Base-by-base conservation (phyloP, 768 basidiomycete genomes). In the Phanerochaete sordida region DNA sequence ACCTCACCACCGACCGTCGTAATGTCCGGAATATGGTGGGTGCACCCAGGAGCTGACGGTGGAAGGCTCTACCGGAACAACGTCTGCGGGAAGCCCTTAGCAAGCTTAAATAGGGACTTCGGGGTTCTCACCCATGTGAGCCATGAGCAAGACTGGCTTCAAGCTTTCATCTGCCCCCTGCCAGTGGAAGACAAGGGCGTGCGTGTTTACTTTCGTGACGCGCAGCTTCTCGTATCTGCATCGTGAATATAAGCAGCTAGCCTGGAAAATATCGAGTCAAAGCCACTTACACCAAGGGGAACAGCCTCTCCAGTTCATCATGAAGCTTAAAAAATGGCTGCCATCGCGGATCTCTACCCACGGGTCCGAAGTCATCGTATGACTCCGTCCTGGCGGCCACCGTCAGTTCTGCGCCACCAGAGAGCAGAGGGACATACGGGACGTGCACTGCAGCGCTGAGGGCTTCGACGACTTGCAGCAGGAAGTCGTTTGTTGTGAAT, bases 121-220 rank as follows among this genome's bases (percentile, higher is more conserved):
- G 28, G 53, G n/a, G 27, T 24, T 0, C 71, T 27, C 44, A 82
- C 86, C 87, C 76, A 88, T 85, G 67, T 89, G 87, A 1, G 81
- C 86, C n/a, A 82, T 79, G 37, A 89, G 70, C 15, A 93, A 74
- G 13, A 91, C 64, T 0, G 91, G 91, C 68, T 90, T 88, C n/a
- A 89, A 75, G 0, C 76, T 72, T 12, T 69, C 58, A 63, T 90
- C 79, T 2, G 81, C 78, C 1, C 90, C 91, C 54, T 79, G 74
- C 90, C 90, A 92, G 50, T 84, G 81, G 68, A 83, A 89, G 6
- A 90, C 70, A 19, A 92, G 77, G 0, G 83, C 91, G 65, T 88
- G 89, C 0, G 84, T 88, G 70, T 92, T 91, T 65, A 94, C 83
- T 64, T 84, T 86, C 12, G 84, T 85, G 59, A 88, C 77, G 28